A percentile compares a stretch with the other conserved stretches of the same genome.
These are phyloP conservation scores for Phialemonium atrogriseum DNA, from an alignment of 2,329 filamentous ascomycete species.

Conservation along the genomic window DNA sequence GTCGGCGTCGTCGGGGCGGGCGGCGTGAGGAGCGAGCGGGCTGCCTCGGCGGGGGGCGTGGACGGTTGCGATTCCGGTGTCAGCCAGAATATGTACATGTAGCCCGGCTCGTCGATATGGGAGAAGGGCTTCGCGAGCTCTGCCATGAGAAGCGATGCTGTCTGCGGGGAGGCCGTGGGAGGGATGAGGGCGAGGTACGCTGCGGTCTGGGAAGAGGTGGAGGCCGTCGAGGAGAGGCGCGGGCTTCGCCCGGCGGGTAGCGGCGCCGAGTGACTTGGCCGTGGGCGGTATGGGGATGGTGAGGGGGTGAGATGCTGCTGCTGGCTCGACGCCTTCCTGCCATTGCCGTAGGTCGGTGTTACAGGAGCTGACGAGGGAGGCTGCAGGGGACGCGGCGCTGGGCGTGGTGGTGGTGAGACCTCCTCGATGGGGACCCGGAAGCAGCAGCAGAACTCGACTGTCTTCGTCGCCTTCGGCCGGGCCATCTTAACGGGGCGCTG, in stretches of 20 bases:
- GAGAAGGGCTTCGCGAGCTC: constrained; percentile 74
- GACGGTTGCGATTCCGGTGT: constrained; percentile 56
- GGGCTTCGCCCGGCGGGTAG: constrained; percentile 10
- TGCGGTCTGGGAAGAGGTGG: constrained; percentile 24
- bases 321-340: constrained; percentile 19
- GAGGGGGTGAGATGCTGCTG: constrained; percentile 19
- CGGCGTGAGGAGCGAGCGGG: constrained; percentile 49
- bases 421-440: constrained; percentile 41
- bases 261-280: constrained; percentile 11
- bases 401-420: constrained; percentile 29
- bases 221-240: constrained; percentile 16
- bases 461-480: constrained; percentile 20
- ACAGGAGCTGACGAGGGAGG: constrained; percentile 7
- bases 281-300: constrained; percentile 18
- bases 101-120: constrained; percentile 69
- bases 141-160: constrained; percentile 60
- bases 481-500: constrained; percentile 17
- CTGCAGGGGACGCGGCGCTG: constrained; percentile 39
- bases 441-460: constrained; percentile 40
- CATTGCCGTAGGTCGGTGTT: constrained; percentile 12
- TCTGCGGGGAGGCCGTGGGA: constrained; percentile 54
- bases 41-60: constrained; percentile 48
- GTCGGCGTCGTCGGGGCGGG: constrained; percentile 26
- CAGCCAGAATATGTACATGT: constrained; percentile 99
- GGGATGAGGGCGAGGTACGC: constrained; percentile 63